phyloP scores from a whole-genome alignment of 306 rosid genomes.

The Ammopiptanthus mongolicus region DNA sequence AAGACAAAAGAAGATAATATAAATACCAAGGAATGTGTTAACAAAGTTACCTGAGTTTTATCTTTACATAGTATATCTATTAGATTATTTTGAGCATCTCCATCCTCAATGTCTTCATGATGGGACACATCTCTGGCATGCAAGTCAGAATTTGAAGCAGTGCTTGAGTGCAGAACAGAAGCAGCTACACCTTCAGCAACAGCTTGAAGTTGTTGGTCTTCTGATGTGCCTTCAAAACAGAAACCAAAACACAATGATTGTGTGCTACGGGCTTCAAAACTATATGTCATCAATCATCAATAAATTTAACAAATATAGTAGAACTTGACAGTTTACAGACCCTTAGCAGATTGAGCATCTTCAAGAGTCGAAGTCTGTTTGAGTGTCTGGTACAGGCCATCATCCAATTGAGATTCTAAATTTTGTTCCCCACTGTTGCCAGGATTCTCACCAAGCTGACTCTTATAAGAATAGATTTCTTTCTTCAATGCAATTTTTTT shows the following conservation, averaged over 20 bases:
- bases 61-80: conserved; percentile 32
- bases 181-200: conserved; percentile 93
- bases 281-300: conserved; percentile 6
- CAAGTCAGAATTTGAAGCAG: conserved; percentile 43
- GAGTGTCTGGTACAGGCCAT: conserved; percentile 38
- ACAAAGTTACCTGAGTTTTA: conserved; percentile 42
- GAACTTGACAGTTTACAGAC: conserved; percentile 29
- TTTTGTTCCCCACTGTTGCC: conserved; percentile 43
- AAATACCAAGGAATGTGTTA: not conserved
- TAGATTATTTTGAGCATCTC: conserved; percentile 33
- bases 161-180: conserved; percentile 60
- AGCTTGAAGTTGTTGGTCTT: conserved; percentile 90
- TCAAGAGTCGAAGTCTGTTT: conserved; percentile 48
- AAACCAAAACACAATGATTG: conserved; percentile 19
- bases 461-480: conserved; percentile 41
- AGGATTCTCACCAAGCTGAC: conserved; percentile 47
- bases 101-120: conserved; percentile 33
- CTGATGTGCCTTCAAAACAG: conserved; percentile 42
- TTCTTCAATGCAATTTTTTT: conserved; percentile 44
- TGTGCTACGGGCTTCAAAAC: not conserved
- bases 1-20: not conserved
- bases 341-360: conserved; percentile 45
- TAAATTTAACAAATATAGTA: not conserved
- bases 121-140: conserved; percentile 35
- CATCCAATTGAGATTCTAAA: conserved; percentile 41